Conservation (phyloP, 2,329 filamentous ascomycete genomes). For the Trichoderma sp. region DNA sequence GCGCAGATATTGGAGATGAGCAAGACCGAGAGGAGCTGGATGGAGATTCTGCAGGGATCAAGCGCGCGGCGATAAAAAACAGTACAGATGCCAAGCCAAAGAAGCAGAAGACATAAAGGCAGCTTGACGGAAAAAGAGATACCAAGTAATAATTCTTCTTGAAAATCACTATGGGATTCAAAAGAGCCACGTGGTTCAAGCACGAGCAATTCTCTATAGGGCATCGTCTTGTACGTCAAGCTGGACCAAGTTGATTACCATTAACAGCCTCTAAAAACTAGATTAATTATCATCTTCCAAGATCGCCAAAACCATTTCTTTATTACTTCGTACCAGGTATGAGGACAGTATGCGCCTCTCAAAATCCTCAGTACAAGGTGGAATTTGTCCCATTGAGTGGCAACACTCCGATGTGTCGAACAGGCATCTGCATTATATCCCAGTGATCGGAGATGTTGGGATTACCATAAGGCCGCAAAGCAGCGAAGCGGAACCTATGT, state of each 20-base stretch:
- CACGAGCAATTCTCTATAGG: not conserved
- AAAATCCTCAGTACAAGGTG: conserved; percentile 25
- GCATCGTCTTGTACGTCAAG: not conserved
- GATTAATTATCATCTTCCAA: not conserved
- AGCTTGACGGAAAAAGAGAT: not conserved
- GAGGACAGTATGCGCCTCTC: not conserved
- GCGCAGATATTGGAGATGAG: conserved; percentile 39
- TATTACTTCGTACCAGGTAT: not conserved
- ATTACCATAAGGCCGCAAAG: conserved; percentile 48
- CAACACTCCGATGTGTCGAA: conserved; percentile 43
- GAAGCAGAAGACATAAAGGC: conserved; percentile 36
- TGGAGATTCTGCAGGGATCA: conserved; percentile 31
- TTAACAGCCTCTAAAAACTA: not conserved
- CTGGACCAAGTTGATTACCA: not conserved
- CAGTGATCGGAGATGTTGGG: conserved; percentile 47
- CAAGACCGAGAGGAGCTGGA: conserved; percentile 30
- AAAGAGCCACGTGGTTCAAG: not conserved
- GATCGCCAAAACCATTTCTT: not conserved
- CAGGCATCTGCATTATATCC: conserved; percentile 44
- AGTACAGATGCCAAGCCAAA: conserved; percentile 29
- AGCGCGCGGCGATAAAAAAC: conserved; percentile 34
- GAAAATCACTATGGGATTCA: not conserved
- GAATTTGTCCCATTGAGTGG: conserved; percentile 39
- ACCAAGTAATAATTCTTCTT: no score
- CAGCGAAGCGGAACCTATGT: conserved; percentile 47